These are phyloP conservation scores for Zymoseptoria tritici DNA, from an alignment of 2,329 filamentous ascomycete genomes.

Conservation along the genomic window DNA sequence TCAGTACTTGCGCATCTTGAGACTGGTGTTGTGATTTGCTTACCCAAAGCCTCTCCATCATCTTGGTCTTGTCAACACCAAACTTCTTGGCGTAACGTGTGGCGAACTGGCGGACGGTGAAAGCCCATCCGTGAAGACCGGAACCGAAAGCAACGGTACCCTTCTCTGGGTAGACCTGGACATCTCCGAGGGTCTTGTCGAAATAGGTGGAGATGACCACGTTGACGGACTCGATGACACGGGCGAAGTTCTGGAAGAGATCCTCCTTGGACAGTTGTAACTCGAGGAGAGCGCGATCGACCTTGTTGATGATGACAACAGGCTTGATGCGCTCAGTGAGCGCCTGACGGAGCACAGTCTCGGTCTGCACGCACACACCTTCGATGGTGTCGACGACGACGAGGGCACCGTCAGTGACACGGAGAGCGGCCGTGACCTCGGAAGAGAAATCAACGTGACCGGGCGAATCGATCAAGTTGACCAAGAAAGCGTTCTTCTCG, in stretches of 20 bases:
- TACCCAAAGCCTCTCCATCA: slow-evolving; percentile 99
- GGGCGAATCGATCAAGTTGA: slow-evolving; percentile 99
- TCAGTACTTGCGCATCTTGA: slow-evolving; percentile 11
- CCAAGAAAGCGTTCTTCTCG: slow-evolving; percentile 92
- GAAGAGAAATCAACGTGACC: slow-evolving; percentile 99
- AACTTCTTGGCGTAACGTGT: slow-evolving; percentile 98
- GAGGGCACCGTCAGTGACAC: slow-evolving; percentile 98
- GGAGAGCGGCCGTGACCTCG: slow-evolving; percentile 97
- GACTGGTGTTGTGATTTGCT: slow-evolving; percentile 27
- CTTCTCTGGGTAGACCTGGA: slow-evolving; percentile 96
- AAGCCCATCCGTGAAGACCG: slow-evolving; percentile 99
- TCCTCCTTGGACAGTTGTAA: slow-evolving; percentile 98
- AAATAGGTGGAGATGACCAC: slow-evolving; percentile 99
- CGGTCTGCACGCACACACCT: slow-evolving; percentile 99
- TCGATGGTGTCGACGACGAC: slow-evolving; percentile 99
- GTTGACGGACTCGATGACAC: slow-evolving; percentile 99
- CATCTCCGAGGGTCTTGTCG: slow-evolving; percentile 93
- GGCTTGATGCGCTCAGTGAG: slow-evolving; percentile 99
- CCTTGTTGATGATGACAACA: slow-evolving; percentile 99
- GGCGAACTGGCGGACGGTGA: slow-evolving; percentile 98
- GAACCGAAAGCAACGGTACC: slow-evolving; percentile 98
- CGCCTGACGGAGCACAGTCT: slow-evolving; percentile 98
- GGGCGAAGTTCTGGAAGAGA: slow-evolving; percentile 98
- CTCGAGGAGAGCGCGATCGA: slow-evolving; percentile 98
- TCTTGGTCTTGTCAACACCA: slow-evolving; percentile 99